Percentiles rank a stretch among this genome's conserved stretches.
Evolutionary conservation across 176 grass and related monocot species (phyloP).

Genomic region (Luzula sylvatica): DNA sequence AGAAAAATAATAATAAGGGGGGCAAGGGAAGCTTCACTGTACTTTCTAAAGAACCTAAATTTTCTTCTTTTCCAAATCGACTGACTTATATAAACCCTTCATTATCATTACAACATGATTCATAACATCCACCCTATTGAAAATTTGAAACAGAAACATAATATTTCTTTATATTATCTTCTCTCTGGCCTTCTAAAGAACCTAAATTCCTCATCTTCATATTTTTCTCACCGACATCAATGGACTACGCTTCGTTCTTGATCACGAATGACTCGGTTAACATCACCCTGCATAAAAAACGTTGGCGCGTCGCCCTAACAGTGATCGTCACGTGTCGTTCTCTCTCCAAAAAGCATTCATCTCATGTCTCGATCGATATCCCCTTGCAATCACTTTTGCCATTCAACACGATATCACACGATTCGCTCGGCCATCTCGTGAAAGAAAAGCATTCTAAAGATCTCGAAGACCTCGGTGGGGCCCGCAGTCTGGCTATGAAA

Average conservation of each 20-base stretch:
- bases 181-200: neutral
- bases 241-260: neutral
- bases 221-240: neutral
- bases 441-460: constrained; percentile 23
- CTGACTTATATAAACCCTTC: too few species aligned
- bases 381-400: neutral
- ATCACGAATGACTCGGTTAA: neutral
- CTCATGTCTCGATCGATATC: neutral
- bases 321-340: constrained; percentile 39
- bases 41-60: too few species aligned
- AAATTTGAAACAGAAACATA: too few species aligned
- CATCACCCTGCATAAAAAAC: constrained; percentile 4
- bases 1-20: too few species aligned
- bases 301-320: constrained; percentile 27
- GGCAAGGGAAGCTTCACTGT: too few species aligned
- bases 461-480: constrained; percentile 29
- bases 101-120: too few species aligned
- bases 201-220: neutral
- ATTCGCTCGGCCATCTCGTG: constrained; percentile 29
- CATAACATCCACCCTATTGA: too few species aligned
- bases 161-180: too few species aligned
- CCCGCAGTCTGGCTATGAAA: neutral
- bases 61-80: too few species aligned
- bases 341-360: constrained; percentile 1
- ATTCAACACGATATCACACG: constrained; percentile 11